Conservation (phyloP, 352 stramenopile species). For the Lagenidium sp. region DNA sequence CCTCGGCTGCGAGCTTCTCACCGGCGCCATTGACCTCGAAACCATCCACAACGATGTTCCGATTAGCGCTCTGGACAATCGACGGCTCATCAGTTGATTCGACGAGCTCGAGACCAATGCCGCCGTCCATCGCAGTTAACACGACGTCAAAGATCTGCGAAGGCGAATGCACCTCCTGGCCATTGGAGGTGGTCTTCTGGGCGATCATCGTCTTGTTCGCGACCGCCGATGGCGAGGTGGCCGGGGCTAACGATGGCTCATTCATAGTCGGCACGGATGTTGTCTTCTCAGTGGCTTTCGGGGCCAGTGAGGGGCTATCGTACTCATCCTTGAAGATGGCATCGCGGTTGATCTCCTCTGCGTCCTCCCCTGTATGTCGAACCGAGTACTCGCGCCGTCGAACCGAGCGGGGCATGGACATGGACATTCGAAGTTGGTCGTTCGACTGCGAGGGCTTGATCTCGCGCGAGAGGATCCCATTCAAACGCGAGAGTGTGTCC, state of each 20-base stretch:
- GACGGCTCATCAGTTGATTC: conserved; percentile 9
- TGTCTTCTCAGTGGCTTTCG: not conserved
- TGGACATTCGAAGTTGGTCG: conserved; percentile 30
- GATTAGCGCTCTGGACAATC: conserved; percentile 3
- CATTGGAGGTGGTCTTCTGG: conserved; percentile 7
- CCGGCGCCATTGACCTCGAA: conserved; percentile 62
- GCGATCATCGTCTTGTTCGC: not conserved
- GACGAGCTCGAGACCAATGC: conserved; percentile 53
- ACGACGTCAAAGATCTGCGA: conserved; percentile 43
- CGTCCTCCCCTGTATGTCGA: conserved; percentile 15
- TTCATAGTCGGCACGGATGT: not conserved
- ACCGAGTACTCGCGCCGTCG: conserved; percentile 52
- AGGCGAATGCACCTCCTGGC: conserved; percentile 7
- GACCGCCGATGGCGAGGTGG: not conserved
- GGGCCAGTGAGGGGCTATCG: too few relatives aligned
- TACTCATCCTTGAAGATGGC: conserved; percentile 50
- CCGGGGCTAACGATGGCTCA: not conserved
- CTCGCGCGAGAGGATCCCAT: conserved; percentile 35
- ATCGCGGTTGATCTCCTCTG: conserved; percentile 50
- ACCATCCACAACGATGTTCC: conserved; percentile 35
- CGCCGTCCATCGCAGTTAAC: conserved; percentile 56
- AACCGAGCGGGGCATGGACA: conserved; percentile 48
- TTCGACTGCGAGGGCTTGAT: conserved; percentile 4
- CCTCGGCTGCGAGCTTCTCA: conserved; percentile 55
- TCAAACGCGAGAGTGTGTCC: conserved; percentile 52